A percentile compares a stretch with the other conserved stretches of the same genome.
phyloP scores from a whole-genome alignment of 176 grass and related monocot species.

The Secale cereale region DNA sequence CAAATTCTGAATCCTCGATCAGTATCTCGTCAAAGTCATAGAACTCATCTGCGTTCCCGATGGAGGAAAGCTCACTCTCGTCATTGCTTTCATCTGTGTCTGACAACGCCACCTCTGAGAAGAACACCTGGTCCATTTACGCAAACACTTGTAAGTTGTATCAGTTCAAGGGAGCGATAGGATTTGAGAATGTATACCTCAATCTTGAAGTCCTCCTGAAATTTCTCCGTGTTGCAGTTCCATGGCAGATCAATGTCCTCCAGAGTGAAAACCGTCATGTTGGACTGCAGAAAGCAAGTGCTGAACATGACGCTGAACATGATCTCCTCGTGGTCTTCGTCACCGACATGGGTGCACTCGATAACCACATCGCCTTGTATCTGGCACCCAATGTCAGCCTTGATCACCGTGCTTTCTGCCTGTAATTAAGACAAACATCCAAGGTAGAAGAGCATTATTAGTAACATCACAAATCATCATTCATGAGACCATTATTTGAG shows the following conservation, averaged over 20 bases:
- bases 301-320: constrained; percentile 71
- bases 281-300: constrained; percentile 54
- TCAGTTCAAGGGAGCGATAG: neutral
- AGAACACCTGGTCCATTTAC: constrained; percentile 26
- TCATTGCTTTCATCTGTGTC: constrained; percentile 28
- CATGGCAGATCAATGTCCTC: constrained; percentile 58
- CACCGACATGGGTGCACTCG: constrained; percentile 38
- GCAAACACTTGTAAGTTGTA: neutral
- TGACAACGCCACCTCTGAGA: constrained; percentile 41
- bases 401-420: constrained; percentile 24
- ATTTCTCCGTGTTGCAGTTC: constrained; percentile 23
- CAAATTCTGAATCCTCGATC: neutral
- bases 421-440: constrained; percentile 6
- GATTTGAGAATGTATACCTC: constrained; percentile 28
- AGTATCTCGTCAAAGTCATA: constrained; percentile 45
- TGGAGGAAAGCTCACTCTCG: constrained; percentile 18
- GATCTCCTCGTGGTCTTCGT: constrained; percentile 5
- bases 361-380: constrained; percentile 54
- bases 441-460: neutral
- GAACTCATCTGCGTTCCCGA: constrained; percentile 34
- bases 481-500: neutral
- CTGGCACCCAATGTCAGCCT: constrained; percentile 26
- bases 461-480: neutral
- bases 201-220: constrained; percentile 54
- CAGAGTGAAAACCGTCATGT: constrained; percentile 35